These are phyloP conservation scores for Pichia sp. DNA, from an alignment of 1,139 yeast species.

Conservation along the genomic window DNA sequence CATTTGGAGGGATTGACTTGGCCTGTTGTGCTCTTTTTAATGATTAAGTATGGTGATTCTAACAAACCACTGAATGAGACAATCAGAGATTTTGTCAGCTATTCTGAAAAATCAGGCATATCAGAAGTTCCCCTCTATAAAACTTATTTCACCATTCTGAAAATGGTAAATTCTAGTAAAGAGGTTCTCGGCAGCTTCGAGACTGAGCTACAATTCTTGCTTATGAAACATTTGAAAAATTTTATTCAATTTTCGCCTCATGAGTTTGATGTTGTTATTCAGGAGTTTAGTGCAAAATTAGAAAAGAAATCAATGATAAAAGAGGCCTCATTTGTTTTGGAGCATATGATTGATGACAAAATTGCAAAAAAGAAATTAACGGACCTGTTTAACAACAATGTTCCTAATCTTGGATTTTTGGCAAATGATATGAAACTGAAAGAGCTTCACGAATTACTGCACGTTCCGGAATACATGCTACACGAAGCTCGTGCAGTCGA, in stretches of 20 bases:
- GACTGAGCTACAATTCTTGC: constrained; percentile 25
- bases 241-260: constrained; percentile 13
- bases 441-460: constrained; percentile 36
- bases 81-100: constrained; percentile 18
- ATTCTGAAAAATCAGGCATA: constrained; percentile 13
- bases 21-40: constrained; percentile 57
- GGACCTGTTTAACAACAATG: constrained; percentile 45
- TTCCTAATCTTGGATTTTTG: constrained; percentile 37
- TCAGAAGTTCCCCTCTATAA: constrained; percentile 6
- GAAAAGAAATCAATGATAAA: constrained; percentile 46
- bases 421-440: constrained; percentile 34
- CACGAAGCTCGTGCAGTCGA: constrained; percentile 52
- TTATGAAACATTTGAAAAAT: constrained; percentile 23
- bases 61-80: constrained; percentile 26
- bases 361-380: constrained; percentile 23
- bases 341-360: constrained; percentile 48
- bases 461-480: constrained; percentile 46
- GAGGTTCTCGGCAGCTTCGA: constrained; percentile 25
- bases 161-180: constrained; percentile 33
- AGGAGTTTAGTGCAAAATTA: constrained; percentile 52
- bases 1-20: constrained; percentile 55
- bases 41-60: constrained; percentile 57
- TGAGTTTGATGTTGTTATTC: constrained; percentile 43
- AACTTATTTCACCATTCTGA: constrained; percentile 35
- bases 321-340: constrained; percentile 59